Evolutionary conservation across 768 basidiomycete species (phyloP), one percentile per base, ranked within the genome.

Genomic region (Megacollybia marginata): DNA sequence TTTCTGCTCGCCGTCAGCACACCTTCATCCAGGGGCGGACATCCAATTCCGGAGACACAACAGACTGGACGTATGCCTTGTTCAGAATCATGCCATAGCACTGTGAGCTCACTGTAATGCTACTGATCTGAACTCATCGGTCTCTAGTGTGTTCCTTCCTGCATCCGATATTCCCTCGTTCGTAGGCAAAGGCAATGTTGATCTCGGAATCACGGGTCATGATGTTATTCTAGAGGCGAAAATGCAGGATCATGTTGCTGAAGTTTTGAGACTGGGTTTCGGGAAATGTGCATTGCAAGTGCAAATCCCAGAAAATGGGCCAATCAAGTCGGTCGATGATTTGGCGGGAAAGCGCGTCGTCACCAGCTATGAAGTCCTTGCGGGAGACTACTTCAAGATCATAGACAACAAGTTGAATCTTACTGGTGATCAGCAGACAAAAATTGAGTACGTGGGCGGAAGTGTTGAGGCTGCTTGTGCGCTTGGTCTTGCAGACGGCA

Each of bases 391-490:
- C 62, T 99, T 99, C 59, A 70, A 65, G 10, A 64, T 71, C 43
- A 48, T 92, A 0, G 92, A 93, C 55, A 67, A 72, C 12, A 68
- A 67, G 43, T 54, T 80, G 23, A 65, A 72, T 12, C 66, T 85
- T n/a, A 57, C 66, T 10, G 84, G 68, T 0, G 79, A 77, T 9
- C 61, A 76, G 35, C 72, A 69, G 56, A 98, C 96, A 0, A 80
- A 77, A 63, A 90, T 99, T 31, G 90, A 94, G 64, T 97, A 98
- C 62, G 85, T 99, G 2, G 94, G 96, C 2, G 96, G 96, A 2
- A 95, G 92, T 59, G 96, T 99, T 1, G 96, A 99, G 67, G 96
- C 95, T 8, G 96, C 96, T 34, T 99, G 96, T 70, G 81, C 96
- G 1, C 73, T 99, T 11, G 96, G 96, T 1, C 74, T 98, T 54